phyloP scores from a whole-genome alignment of 495 filamentous ascomycete genomes.

The Neurospora sp. region DNA sequence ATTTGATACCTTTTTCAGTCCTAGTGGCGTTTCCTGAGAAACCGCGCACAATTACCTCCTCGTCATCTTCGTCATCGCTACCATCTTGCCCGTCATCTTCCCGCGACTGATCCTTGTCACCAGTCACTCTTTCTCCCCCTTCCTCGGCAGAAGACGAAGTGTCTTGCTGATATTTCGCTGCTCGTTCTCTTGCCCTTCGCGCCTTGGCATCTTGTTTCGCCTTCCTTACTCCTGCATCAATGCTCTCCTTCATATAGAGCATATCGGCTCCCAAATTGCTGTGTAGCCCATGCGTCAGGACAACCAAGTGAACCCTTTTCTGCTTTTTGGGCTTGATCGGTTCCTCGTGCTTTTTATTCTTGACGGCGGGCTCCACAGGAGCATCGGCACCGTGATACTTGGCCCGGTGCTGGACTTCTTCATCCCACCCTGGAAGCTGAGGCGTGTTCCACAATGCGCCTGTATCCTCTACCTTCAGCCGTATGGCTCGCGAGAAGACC shows the following conservation, averaged over 20 bases:
- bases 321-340: constrained; percentile 24
- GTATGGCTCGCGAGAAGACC: constrained; percentile 68
- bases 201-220: constrained; percentile 51
- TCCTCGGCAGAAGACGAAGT: constrained; percentile 43
- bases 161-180: constrained; percentile 12
- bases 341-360: constrained; percentile 2
- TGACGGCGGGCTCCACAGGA: constrained; percentile 8
- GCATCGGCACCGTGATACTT: constrained; percentile 16
- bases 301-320: constrained; percentile 80
- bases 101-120: neutral
- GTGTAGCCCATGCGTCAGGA: constrained; percentile 89
- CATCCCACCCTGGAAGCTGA: constrained; percentile 55
- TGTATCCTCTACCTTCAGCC: constrained; percentile 75
- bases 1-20: constrained; percentile 93
- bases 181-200: constrained; percentile 39
- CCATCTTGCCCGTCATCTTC: constrained; percentile 23
- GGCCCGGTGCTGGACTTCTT: constrained; percentile 24
- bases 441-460: constrained; percentile 84
- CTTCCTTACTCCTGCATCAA: constrained; percentile 70
- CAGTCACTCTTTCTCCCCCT: neutral
- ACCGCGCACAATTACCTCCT: constrained; percentile 88
- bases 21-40: constrained; percentile 82
- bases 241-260: constrained; percentile 94
- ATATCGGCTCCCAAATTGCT: constrained; percentile 97
- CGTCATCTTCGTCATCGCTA: constrained; percentile 55